phyloP scores from a whole-genome alignment of 768 basidiomycete species.

The Clitopilus passeckerianus region DNA sequence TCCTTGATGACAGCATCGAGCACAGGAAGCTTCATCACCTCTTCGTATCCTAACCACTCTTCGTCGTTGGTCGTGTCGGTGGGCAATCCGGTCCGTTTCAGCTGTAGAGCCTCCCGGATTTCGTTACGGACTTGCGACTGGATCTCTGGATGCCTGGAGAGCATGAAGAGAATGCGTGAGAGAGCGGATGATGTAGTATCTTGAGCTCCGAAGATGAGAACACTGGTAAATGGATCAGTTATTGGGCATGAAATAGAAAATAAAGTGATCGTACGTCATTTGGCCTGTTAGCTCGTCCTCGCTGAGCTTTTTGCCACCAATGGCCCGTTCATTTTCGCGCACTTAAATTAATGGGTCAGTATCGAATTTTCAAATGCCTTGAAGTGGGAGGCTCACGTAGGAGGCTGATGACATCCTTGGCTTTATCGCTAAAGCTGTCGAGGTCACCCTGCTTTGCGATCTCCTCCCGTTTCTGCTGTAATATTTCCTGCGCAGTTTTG shows the following conservation, averaged over 20 bases:
- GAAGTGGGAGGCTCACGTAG: conserved; percentile 28
- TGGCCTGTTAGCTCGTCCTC: conserved; percentile 43
- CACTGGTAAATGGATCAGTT: conserved; percentile 17
- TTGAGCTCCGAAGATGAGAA: conserved; percentile 45
- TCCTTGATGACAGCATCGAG: conserved; percentile 44
- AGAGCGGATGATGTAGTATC: conserved; percentile 45
- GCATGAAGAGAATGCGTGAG: conserved; percentile 33
- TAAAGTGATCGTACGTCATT: conserved; percentile 35
- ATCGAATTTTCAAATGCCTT: background rate
- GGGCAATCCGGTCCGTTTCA: conserved; percentile 6
- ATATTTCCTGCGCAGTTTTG: conserved; percentile 31
- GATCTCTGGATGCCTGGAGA: conserved; percentile 32
- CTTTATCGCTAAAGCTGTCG: conserved; percentile 15
- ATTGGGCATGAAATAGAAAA: background rate
- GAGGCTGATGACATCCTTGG: conserved; percentile 47
- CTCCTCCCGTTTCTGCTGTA: conserved; percentile 29
- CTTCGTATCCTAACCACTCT: conserved; percentile 27
- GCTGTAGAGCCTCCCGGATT: conserved; percentile 19
- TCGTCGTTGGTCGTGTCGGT: conserved; percentile 5
- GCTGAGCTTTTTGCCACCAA: conserved; percentile 28
- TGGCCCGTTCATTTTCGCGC: conserved; percentile 30
- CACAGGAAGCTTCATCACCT: conserved; percentile 29
- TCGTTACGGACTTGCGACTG: conserved; percentile 34
- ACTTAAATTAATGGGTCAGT: conserved; percentile 15
- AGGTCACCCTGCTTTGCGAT: conserved; percentile 14